Evolutionary conservation across 1,284 basidiomycete species (phyloP).

Genomic region (Abortiporus biennis): DNA sequence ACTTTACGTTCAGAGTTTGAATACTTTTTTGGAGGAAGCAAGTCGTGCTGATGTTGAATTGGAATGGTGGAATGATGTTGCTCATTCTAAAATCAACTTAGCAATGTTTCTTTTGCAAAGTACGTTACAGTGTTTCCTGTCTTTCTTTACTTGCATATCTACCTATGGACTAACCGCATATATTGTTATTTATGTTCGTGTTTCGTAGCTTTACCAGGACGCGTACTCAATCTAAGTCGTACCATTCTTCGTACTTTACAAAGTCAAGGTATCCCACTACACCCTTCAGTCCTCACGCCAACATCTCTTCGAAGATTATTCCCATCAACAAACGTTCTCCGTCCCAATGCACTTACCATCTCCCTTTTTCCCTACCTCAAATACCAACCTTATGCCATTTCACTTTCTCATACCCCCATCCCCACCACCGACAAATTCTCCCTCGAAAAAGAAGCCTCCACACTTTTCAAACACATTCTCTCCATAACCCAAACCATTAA

Average conservation of each 20-base stretch:
- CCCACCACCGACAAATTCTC: neutral
- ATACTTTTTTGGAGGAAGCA: slow-evolving; percentile 54
- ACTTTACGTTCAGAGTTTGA: slow-evolving; percentile 54
- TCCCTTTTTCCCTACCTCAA: slow-evolving; percentile 60
- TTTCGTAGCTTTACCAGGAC: slow-evolving; percentile 47
- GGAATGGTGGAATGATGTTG: slow-evolving; percentile 71
- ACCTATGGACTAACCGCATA: no score
- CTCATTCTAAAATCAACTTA: slow-evolving; percentile 43
- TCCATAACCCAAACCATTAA: slow-evolving; percentile 15
- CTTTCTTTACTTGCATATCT: slow-evolving; percentile 5
- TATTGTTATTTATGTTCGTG: neutral
- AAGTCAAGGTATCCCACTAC: slow-evolving; percentile 40
- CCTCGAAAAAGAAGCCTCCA: slow-evolving; percentile 14
- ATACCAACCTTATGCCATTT: slow-evolving; percentile 21
- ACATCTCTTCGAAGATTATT: slow-evolving; percentile 46
- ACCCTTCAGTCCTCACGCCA: slow-evolving; percentile 41
- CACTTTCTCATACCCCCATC: slow-evolving; percentile 4
- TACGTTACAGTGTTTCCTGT: slow-evolving; percentile 26
- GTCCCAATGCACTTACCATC: slow-evolving; percentile 42
- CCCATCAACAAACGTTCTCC: slow-evolving; percentile 33
- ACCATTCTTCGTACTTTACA: slow-evolving; percentile 42
- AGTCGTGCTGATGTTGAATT: slow-evolving; percentile 59
- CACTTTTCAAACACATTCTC: slow-evolving; percentile 10
- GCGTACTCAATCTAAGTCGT: slow-evolving; percentile 36
- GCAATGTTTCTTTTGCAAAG: slow-evolving; percentile 63